Percentiles rank a stretch among this genome's conserved stretches.
Evolutionary conservation across 768 basidiomycete species (phyloP).

Genomic region (Jaapia argillacea): DNA sequence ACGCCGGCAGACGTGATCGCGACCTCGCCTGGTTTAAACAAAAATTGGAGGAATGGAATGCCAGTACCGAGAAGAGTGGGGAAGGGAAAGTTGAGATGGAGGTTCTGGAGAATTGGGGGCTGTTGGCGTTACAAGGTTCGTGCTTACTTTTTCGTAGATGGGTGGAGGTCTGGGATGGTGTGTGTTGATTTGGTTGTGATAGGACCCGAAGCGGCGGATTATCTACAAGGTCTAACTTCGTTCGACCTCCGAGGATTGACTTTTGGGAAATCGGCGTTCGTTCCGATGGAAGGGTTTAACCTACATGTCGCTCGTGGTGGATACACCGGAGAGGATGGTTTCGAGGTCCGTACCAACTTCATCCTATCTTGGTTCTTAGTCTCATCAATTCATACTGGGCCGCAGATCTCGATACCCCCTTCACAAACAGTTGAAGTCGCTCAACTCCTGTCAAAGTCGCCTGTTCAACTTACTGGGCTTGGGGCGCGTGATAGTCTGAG

Average conservation of each 20-base stretch:
- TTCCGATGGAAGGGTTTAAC: conserved; percentile 68
- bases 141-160: neutral
- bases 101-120: conserved; percentile 74
- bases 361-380: too few species aligned
- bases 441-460: conserved; percentile 42
- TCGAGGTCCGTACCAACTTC: conserved; percentile 45
- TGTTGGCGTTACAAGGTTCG: conserved; percentile 84
- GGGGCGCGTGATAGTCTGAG: conserved; percentile 92
- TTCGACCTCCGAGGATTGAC: conserved; percentile 66
- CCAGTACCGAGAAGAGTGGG: conserved; percentile 31
- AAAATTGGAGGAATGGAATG: conserved; percentile 74
- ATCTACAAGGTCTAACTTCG: conserved; percentile 67
- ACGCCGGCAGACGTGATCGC: conserved; percentile 77
- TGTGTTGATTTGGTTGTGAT: neutral
- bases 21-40: conserved; percentile 72
- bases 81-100: conserved; percentile 69
- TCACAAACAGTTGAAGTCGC: conserved; percentile 65
- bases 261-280: conserved; percentile 79
- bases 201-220: conserved; percentile 79
- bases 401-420: conserved; percentile 83
- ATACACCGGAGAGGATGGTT: conserved; percentile 98
- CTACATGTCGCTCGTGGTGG: conserved; percentile 90
- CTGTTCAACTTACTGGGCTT: conserved; percentile 80
- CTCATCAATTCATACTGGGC: neutral
- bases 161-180: neutral